Conservation (phyloP, 805 yeast genomes). For the Teunomyces kruisii region DNA sequence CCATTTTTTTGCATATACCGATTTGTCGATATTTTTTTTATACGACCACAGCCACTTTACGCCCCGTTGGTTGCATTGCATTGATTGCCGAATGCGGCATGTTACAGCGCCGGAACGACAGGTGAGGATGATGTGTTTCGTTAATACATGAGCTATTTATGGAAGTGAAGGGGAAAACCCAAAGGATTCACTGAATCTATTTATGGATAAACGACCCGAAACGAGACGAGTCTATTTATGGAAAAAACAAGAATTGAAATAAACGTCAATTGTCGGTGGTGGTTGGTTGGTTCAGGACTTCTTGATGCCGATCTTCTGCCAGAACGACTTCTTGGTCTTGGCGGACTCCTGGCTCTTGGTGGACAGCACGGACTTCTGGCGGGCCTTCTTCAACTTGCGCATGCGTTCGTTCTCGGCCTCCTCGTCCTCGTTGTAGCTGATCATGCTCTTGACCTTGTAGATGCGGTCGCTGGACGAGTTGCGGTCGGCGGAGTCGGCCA, state of each 20-base stretch:
- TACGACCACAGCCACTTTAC: too few relatives aligned
- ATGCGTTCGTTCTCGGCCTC: slow-evolving; percentile 16
- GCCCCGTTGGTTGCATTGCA: too few relatives aligned
- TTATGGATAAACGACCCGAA: background rate
- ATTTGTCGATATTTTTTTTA: background rate
- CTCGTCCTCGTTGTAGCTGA: slow-evolving; percentile 34
- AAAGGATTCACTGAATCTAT: background rate
- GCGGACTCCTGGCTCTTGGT: slow-evolving; percentile 4
- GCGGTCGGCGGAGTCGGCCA: slow-evolving; percentile 10
- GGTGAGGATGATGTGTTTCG: too few relatives aligned
- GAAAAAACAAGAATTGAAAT: slow-evolving; percentile 1
- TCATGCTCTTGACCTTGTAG: slow-evolving; percentile 42
- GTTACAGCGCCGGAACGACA: too few relatives aligned
- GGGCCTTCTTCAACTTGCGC: slow-evolving; percentile 9
- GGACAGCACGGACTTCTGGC: slow-evolving; percentile 10
- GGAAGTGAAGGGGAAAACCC: too few relatives aligned
- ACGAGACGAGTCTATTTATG: background rate
- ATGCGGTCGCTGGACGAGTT: slow-evolving; percentile 18
- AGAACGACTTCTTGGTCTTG: slow-evolving; percentile 10
- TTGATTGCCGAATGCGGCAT: too few relatives aligned
- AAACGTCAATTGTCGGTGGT: background rate
- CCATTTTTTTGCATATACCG: slow-evolving; percentile 32
- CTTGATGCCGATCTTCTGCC: slow-evolving; percentile 15
- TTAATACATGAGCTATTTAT: too few relatives aligned
- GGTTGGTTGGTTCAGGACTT: too few relatives aligned